Percentiles rank a stretch among this genome's conserved stretches.
Conservation (phyloP, 495 filamentous ascomycete genomes). For the Choiromyces venosus region DNA sequence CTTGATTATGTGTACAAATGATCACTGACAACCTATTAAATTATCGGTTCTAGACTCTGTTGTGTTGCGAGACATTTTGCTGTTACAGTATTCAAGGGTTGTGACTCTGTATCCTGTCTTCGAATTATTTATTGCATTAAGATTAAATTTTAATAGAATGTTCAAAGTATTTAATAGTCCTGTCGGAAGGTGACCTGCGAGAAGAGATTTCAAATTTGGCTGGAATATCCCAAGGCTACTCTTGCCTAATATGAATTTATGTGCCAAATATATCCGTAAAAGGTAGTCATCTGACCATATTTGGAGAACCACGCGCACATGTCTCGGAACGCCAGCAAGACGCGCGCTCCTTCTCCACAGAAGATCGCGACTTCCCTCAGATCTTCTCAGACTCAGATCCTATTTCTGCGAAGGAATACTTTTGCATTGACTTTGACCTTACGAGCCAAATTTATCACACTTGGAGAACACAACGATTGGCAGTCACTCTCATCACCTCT, state of each 20-base stretch:
- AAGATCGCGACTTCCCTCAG: conserved; percentile 38
- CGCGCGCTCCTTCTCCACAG: conserved; percentile 37
- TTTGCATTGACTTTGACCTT: neutral
- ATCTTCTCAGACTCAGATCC: conserved; percentile 37
- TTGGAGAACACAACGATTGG: conserved; percentile 27
- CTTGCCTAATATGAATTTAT: neutral
- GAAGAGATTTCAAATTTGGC: neutral
- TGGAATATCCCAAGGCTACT: neutral
- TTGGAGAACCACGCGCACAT: conserved; percentile 40
- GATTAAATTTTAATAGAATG: neutral
- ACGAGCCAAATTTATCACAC: neutral
- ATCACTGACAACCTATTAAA: too few relatives aligned
- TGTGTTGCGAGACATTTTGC: neutral
- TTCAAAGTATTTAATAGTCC: neutral
- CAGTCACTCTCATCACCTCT: conserved; percentile 17
- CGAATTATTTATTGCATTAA: neutral
- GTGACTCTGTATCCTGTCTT: neutral
- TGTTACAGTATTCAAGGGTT: neutral
- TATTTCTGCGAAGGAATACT: conserved; percentile 3
- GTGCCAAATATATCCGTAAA: neutral
- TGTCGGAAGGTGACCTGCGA: neutral
- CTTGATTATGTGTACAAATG: too few relatives aligned
- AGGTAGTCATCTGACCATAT: conserved; percentile 6
- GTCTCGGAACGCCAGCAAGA: conserved; percentile 37
- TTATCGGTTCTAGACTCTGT: too few relatives aligned